Percentiles rank a stretch among this genome's conserved stretches.
Conservation (phyloP, 306 rosid species). For the Quercus parvula region DNA sequence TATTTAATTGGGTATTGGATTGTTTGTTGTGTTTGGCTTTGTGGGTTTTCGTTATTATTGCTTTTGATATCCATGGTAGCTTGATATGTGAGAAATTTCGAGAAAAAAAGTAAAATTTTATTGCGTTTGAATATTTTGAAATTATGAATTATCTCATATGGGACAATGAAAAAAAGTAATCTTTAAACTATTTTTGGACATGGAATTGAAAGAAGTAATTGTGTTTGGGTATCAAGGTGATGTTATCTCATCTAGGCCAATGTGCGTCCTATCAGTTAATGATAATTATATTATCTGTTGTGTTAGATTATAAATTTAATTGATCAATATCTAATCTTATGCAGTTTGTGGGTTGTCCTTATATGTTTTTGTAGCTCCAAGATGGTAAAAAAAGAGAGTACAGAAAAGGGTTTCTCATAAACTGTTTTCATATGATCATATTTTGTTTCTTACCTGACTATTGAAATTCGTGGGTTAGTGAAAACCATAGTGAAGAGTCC, state of each 20-base stretch:
- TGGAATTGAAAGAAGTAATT: background rate
- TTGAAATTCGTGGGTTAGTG: background rate
- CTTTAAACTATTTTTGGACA: background rate
- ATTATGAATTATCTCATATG: background rate
- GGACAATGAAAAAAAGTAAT: background rate
- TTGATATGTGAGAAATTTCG: background rate
- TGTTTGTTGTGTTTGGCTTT: constrained; percentile 2
- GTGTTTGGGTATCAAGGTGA: background rate
- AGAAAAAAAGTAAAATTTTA: background rate
- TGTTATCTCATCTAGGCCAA: background rate
- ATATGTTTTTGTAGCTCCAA: background rate
- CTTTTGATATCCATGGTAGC: background rate
- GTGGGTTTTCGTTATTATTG: background rate
- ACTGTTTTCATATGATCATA: background rate
- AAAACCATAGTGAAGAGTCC: too few species aligned
- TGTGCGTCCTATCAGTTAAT: background rate
- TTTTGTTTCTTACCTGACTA: background rate
- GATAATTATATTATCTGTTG: background rate
- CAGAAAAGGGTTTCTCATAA: background rate
- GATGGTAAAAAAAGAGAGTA: background rate
- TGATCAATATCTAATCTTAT: background rate
- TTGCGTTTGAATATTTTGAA: background rate
- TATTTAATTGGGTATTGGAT: background rate
- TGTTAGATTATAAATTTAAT: background rate
- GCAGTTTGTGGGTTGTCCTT: background rate